Conservation (phyloP, 2,329 filamentous ascomycete species). For the Epichloe coenophiala region DNA sequence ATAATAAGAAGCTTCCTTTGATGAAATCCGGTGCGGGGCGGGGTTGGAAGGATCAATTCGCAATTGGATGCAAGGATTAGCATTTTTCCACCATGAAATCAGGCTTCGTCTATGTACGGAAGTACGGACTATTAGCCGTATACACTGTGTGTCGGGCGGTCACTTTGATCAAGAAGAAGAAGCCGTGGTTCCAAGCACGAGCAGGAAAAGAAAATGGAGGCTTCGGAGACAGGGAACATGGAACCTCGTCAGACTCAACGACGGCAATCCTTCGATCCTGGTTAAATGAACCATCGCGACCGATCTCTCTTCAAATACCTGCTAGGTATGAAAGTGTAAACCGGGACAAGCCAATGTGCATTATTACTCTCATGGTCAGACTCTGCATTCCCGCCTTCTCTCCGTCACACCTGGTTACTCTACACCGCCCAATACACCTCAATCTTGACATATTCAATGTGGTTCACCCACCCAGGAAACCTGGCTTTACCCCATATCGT, state of each 20-base stretch:
- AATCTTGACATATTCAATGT: slow-evolving; percentile 34
- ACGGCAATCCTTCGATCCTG: too few relatives aligned
- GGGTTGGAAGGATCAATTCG: not conserved
- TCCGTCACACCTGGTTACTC: slow-evolving; percentile 8
- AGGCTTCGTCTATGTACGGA: not conserved
- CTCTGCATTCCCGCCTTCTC: too few relatives aligned
- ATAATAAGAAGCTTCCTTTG: not conserved
- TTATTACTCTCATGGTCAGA: too few relatives aligned
- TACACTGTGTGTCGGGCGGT: not conserved
- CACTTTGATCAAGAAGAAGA: not conserved
- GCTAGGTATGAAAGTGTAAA: too few relatives aligned
- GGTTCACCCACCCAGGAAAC: slow-evolving; percentile 40
- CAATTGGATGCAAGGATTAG: not conserved
- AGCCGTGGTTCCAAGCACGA: too few relatives aligned
- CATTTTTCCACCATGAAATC: not conserved
- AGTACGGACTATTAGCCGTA: not conserved
- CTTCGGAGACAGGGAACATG: too few relatives aligned
- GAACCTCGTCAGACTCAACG: too few relatives aligned
- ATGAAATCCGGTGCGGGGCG: not conserved
- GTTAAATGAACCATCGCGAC: too few relatives aligned
- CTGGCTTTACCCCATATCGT: slow-evolving; percentile 48
- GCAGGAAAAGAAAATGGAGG: too few relatives aligned
- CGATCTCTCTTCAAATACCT: too few relatives aligned
- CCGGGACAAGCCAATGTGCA: too few relatives aligned
- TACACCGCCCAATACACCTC: slow-evolving; percentile 45